Percentiles rank a stretch among this genome's conserved stretches.
Conservation (phyloP, 208 protist species). For the Phytomonas francai region DNA sequence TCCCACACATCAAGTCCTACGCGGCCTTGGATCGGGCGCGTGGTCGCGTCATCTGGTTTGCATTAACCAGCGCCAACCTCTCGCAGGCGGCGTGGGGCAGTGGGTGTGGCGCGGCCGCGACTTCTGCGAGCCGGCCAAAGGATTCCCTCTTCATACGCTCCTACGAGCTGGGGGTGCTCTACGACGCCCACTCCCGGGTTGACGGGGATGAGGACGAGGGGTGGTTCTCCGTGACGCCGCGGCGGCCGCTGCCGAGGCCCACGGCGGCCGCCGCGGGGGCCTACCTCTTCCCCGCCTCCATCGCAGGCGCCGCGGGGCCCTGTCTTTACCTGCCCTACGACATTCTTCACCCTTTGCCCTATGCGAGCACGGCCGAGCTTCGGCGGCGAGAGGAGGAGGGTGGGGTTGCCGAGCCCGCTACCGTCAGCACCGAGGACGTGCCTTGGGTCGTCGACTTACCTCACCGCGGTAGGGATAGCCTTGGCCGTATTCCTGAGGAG, state of each 20-base stretch:
- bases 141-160: constrained; percentile 37
- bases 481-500: constrained; percentile 26
- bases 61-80: constrained; percentile 81
- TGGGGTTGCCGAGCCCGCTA: not conserved
- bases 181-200: constrained; percentile 31
- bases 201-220: not conserved
- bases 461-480: constrained; percentile 43
- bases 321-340: constrained; percentile 45
- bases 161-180: constrained; percentile 86
- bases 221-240: constrained; percentile 33
- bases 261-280: constrained; percentile 11
- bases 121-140: not conserved
- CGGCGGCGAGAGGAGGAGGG: not conserved
- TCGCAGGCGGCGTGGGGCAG: constrained; percentile 81
- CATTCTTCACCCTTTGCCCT: constrained; percentile 44
- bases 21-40: constrained; percentile 21
- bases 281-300: constrained; percentile 18
- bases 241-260: constrained; percentile 21
- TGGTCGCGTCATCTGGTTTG: constrained; percentile 45
- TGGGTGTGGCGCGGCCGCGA: too few relatives aligned
- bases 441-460: constrained; percentile 80
- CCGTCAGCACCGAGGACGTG: constrained; percentile 30
- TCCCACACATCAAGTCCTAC: constrained; percentile 88
- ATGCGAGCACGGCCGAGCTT: constrained; percentile 35
- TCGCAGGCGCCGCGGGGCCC: not conserved